These are phyloP conservation scores for Zymoseptoria tritici DNA, from an alignment of 2,329 filamentous ascomycete species.

Conservation along the genomic window DNA sequence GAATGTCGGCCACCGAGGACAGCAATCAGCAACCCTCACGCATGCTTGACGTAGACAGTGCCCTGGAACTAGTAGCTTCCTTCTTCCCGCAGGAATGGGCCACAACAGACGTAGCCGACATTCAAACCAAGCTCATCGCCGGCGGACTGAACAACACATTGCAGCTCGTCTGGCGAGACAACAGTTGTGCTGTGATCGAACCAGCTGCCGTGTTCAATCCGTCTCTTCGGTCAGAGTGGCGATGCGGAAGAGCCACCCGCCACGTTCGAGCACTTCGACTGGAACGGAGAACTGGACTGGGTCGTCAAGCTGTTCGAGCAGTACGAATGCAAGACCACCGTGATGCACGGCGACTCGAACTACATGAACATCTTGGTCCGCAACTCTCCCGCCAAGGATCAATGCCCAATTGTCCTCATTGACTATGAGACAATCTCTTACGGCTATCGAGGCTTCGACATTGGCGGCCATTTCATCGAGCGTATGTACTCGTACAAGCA, in stretches of 20 bases:
- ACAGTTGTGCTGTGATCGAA: neutral
- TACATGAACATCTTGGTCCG: slow-evolving; percentile 5
- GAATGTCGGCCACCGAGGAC: too few relatives aligned
- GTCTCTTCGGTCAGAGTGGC: slow-evolving; percentile 5
- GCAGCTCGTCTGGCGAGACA: slow-evolving; percentile 3
- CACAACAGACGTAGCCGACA: neutral
- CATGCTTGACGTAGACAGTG: neutral
- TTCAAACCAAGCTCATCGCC: neutral
- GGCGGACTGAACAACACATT: slow-evolving; percentile 7
- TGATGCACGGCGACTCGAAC: slow-evolving; percentile 4
- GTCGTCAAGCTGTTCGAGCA: neutral
- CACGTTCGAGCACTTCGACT: neutral
- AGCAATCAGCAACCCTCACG: too few relatives aligned
- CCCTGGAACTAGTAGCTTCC: slow-evolving; percentile 1
- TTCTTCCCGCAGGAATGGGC: slow-evolving; percentile 7
- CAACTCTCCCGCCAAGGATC: neutral
- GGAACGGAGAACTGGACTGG: slow-evolving; percentile 3
- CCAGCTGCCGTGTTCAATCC: slow-evolving; percentile 6
- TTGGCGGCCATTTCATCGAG: slow-evolving; percentile 9
- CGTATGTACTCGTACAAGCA: slow-evolving; percentile 6
- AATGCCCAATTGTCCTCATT: slow-evolving; percentile 1
- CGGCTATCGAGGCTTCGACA: slow-evolving; percentile 9
- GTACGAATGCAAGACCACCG: slow-evolving; percentile 2
- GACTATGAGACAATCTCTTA: slow-evolving; percentile 9
- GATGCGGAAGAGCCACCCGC: slow-evolving; percentile 3